Base-by-base conservation (phyloP, 106 monocot genomes). In the Platanthera guangdongensis region DNA sequence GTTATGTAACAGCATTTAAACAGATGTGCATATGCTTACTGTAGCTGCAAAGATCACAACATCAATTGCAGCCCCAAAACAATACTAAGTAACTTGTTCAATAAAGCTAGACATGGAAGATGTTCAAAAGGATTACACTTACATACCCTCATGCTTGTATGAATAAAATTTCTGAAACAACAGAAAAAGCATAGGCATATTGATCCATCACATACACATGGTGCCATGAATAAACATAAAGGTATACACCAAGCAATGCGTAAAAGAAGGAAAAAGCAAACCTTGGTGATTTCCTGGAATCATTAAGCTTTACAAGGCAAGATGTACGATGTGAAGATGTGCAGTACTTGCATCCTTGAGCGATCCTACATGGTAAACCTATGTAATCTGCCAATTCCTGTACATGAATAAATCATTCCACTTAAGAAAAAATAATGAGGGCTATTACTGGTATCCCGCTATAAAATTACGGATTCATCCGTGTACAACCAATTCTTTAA, bases 291-390 rank as follows among this genome's bases (percentile, higher is more conserved):
- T 83, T 72, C 9, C 75, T 82, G 28, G 60, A 64, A 72, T 84
- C 84, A 32, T 74, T 67, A 71, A 93, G 74, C 78, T 90, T 93
- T 48, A 93, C 87, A 70, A 90, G 87, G 71, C 92, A 93, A 78
- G 92, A 93, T 64, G 90, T 86, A 39, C 76, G 78, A 62, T 84
- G 82, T 15, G 77, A 22, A 73, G 84, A 90, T 77, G 86, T 47
- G 78, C 92, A 93, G 57, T 90, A 90, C 77, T 93, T 90, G 84
- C 90, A 93, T 25, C 87, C 92, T 80, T 84, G 92, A 72, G 90
- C 92, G 72, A 93, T 90, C 68, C 90, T 83, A 71, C 92, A 93
- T 47, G 90, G 92, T 60, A 93, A 72, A 55, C 92, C 90, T 63
- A 90, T 82, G 51, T 49, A 80, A 78, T 93, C 90, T 78, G 92